These are phyloP conservation scores for Leptomonas pyrrhocoris DNA, from an alignment of 208 protist genomes.

Conservation along the genomic window DNA sequence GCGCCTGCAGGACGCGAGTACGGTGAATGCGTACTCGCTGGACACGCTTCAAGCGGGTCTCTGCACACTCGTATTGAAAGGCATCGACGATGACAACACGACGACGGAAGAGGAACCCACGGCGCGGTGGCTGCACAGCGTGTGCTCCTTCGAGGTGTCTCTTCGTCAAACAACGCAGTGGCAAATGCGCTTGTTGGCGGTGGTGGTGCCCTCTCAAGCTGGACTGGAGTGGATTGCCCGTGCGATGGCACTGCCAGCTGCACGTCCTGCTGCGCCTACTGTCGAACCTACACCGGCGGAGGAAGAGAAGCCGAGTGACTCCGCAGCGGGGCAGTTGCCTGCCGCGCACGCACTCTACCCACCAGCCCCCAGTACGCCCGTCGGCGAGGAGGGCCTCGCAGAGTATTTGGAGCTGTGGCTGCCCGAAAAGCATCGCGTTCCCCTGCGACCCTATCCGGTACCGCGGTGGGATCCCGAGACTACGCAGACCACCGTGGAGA, in stretches of 20 bases:
- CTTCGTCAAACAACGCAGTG: constrained; percentile 16
- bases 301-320: neutral
- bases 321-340: neutral
- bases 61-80: constrained; percentile 67
- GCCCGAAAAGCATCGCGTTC: constrained; percentile 70
- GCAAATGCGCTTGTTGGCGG: constrained; percentile 23
- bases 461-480: constrained; percentile 20
- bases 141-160: constrained; percentile 50
- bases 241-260: neutral
- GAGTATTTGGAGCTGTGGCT: constrained; percentile 74
- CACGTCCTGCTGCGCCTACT: neutral
- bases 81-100: neutral
- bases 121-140: constrained; percentile 71
- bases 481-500: constrained; percentile 6
- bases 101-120: neutral
- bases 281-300: neutral
- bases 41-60: constrained; percentile 54
- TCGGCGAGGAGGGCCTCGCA: constrained; percentile 13
- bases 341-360: neutral
- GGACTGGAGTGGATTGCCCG: constrained; percentile 28
- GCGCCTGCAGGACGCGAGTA: constrained; percentile 59
- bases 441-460: constrained; percentile 57
- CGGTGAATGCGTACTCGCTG: constrained; percentile 67
- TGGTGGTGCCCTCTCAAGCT: constrained; percentile 16
- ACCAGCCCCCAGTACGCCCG: constrained; percentile 3